Evolutionary conservation across 768 basidiomycete species (phyloP).

Genomic region (Ramaria sp.): DNA sequence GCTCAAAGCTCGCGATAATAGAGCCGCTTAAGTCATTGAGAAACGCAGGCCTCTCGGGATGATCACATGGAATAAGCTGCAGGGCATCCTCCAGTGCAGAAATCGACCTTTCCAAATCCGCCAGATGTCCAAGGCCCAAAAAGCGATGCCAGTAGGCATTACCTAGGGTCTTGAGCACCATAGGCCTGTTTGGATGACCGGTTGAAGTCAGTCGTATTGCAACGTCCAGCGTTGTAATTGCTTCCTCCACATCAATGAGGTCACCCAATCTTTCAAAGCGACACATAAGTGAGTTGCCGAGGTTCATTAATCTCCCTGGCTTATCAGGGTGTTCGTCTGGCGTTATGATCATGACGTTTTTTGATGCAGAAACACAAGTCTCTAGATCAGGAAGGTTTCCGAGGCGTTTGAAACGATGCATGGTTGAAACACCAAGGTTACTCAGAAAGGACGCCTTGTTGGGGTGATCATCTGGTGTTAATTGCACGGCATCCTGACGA

Average conservation of each 20-base stretch:
- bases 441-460: background rate
- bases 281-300: background rate
- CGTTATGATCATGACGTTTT: background rate
- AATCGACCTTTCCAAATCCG: slow-evolving; percentile 9
- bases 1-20: slow-evolving; percentile 7
- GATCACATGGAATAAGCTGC: slow-evolving; percentile 6
- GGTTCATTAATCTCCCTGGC: slow-evolving; percentile 1
- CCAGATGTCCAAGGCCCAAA: slow-evolving; percentile 1
- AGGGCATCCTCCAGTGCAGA: slow-evolving; percentile 3
- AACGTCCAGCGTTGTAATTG: background rate
- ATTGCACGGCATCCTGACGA: slow-evolving; percentile 10
- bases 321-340: background rate
- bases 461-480: slow-evolving; percentile 10
- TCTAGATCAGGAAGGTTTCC: slow-evolving; percentile 17
- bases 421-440: background rate
- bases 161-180: slow-evolving; percentile 9
- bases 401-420: background rate
- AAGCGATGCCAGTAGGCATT: slow-evolving; percentile 1
- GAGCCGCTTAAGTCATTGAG: slow-evolving; percentile 8
- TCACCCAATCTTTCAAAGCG: slow-evolving; percentile 6
- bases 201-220: background rate
- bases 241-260: slow-evolving; percentile 2
- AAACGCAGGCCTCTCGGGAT: slow-evolving; percentile 11
- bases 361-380: slow-evolving; percentile 9
- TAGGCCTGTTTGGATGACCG: background rate